Evolutionary conservation across 1,284 basidiomycete genomes (phyloP).

Genomic region (Marasmius sp.): DNA sequence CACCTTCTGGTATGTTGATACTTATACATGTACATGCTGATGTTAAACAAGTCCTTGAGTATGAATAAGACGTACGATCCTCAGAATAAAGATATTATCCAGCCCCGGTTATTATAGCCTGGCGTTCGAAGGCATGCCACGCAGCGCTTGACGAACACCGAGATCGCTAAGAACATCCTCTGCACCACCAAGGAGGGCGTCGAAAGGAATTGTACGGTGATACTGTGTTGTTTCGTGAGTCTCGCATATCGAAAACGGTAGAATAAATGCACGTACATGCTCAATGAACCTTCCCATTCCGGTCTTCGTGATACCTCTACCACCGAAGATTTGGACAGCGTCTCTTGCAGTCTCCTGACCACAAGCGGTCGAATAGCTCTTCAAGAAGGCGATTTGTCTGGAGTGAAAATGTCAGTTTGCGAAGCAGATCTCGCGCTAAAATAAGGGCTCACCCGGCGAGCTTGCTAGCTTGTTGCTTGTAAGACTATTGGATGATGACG

Average conservation of each 20-base stretch:
- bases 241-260: constrained; percentile 2
- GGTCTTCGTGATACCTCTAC: constrained; percentile 74
- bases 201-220: constrained; percentile 66
- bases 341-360: constrained; percentile 77
- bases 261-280: constrained; percentile 48
- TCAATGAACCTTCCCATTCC: constrained; percentile 73
- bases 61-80: background rate
- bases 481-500: constrained; percentile 33
- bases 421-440: background rate
- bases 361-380: constrained; percentile 67
- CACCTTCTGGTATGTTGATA: too few relatives aligned
- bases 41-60: too few relatives aligned
- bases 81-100: background rate
- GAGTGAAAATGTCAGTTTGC: constrained; percentile 8
- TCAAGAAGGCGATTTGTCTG: constrained; percentile 78
- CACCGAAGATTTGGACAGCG: constrained; percentile 81
- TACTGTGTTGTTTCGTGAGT: constrained; percentile 39
- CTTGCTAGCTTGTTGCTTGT: constrained; percentile 56
- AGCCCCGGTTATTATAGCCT: constrained; percentile 37
- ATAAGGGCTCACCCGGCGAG: constrained; percentile 56
- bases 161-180: constrained; percentile 72
- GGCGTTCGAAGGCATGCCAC: constrained; percentile 61
- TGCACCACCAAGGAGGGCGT: constrained; percentile 69
- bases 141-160: constrained; percentile 68
- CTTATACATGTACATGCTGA: too few relatives aligned